Evolutionary conservation across 1,139 yeast species (phyloP).

Genomic region (Magnusiomyces starmeri): DNA sequence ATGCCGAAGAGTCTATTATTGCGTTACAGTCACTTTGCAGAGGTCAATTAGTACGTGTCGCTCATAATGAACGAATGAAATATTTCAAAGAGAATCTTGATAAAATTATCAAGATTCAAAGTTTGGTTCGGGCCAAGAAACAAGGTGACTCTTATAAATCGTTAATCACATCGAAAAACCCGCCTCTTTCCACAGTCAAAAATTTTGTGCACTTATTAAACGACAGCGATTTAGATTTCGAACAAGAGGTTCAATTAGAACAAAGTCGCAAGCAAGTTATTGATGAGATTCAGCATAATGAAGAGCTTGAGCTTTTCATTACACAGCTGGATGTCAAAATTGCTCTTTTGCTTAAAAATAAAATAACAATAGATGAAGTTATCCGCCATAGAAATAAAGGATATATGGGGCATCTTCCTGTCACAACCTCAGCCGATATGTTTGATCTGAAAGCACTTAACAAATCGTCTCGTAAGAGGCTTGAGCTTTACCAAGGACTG

Average conservation of each 20-base stretch:
- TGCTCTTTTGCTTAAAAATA: conserved; percentile 69
- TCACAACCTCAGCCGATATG: conserved; percentile 26
- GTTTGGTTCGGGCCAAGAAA: conserved; percentile 58
- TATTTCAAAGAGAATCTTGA: conserved; percentile 52
- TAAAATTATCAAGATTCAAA: conserved; percentile 64
- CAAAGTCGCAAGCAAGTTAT: conserved; percentile 60
- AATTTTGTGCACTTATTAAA: conserved; percentile 72
- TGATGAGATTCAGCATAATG: conserved; percentile 56
- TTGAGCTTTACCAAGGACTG: conserved; percentile 65
- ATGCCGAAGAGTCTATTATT: conserved; percentile 37
- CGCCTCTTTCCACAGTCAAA: conserved; percentile 69
- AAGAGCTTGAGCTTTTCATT: conserved; percentile 61
- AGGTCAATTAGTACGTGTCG: conserved; percentile 40
- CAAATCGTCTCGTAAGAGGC: conserved; percentile 37
- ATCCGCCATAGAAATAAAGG: conserved; percentile 46
- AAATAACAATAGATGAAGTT: conserved; percentile 70
- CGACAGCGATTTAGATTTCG: conserved; percentile 66
- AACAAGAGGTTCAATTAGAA: conserved; percentile 66
- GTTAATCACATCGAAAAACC: conserved; percentile 60
- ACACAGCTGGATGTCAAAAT: conserved; percentile 78
- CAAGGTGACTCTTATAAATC: conserved; percentile 70
- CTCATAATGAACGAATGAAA: conserved; percentile 37
- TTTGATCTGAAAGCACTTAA: conserved; percentile 38
- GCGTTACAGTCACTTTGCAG: conserved; percentile 46
- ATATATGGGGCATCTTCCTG: conserved; percentile 18